A percentile compares a stretch with the other conserved stretches of the same genome.
These are phyloP conservation scores for Floccularia luteovirens DNA, from an alignment of 768 basidiomycete species.

Conservation along the genomic window DNA sequence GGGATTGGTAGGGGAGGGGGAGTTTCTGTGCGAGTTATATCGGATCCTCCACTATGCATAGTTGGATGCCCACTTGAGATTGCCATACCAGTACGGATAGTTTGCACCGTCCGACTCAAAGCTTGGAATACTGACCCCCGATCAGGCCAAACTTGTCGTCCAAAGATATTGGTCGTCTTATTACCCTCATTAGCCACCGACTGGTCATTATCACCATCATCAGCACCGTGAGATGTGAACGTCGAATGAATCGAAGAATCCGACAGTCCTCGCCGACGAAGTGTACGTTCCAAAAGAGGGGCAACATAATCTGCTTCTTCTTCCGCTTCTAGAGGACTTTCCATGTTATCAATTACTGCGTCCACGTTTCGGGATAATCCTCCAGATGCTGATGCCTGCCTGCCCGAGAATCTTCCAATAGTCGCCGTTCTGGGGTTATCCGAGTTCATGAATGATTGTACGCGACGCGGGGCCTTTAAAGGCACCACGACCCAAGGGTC, in stretches of 20 bases:
- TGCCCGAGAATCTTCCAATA: conserved; percentile 13
- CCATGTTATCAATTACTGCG: conserved; percentile 60
- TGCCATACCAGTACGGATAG: conserved; percentile 23
- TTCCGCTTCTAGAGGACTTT: conserved; percentile 19
- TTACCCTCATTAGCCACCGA: background rate
- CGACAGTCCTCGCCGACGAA: conserved; percentile 75
- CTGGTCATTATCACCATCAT: conserved; percentile 11
- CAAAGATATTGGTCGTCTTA: background rate
- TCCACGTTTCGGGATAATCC: conserved; percentile 63
- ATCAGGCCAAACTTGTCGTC: conserved; percentile 21
- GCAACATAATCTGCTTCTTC: conserved; percentile 36
- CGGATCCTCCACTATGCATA: background rate
- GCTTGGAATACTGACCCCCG: conserved; percentile 44
- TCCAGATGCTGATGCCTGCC: conserved; percentile 9
- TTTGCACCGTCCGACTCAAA: conserved; percentile 47
- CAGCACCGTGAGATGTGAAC: conserved; percentile 52
- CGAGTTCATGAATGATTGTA: conserved; percentile 7
- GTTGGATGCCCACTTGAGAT: background rate
- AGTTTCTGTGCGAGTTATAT: background rate
- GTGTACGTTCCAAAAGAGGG: conserved; percentile 56
- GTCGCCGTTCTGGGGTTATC: conserved; percentile 9
- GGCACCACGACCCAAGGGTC: conserved; percentile 77
- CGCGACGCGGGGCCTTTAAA: conserved; percentile 20
- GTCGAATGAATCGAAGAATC: conserved; percentile 92
- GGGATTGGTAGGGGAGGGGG: background rate